phyloP scores from a whole-genome alignment of 768 basidiomycete genomes.

The Pholiota molesta region DNA sequence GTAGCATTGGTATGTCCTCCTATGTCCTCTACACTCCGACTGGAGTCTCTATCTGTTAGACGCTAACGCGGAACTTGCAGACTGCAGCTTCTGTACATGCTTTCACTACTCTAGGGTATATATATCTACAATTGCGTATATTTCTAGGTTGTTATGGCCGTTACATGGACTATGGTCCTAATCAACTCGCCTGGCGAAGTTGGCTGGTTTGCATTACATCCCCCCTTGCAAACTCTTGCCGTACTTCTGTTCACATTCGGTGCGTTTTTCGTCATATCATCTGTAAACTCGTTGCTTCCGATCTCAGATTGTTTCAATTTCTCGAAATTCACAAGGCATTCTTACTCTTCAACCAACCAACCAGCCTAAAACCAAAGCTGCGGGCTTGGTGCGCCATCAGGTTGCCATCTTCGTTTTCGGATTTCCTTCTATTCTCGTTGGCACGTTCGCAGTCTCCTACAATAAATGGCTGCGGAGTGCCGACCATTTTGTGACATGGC shows the following conservation, averaged over 20 bases:
- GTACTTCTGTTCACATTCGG: conserved; percentile 65
- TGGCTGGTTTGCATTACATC: conserved; percentile 73
- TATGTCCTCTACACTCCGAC: conserved; percentile 18
- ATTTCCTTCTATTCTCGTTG: conserved; percentile 59
- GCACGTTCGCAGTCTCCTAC: conserved; percentile 61
- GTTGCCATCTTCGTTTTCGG: conserved; percentile 56
- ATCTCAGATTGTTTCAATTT: background rate
- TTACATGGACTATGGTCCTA: conserved; percentile 51
- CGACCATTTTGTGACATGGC: conserved; percentile 74
- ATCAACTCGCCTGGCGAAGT: conserved; percentile 44
- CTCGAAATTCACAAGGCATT: conserved; percentile 50
- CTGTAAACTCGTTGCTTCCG: background rate
- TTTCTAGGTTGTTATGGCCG: conserved; percentile 38
- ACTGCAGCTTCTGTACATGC: conserved; percentile 16
- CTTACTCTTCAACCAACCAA: conserved; percentile 77
- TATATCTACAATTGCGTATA: background rate
- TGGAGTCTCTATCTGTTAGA: background rate
- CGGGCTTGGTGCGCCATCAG: conserved; percentile 74
- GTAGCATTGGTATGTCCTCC: conserved; percentile 36
- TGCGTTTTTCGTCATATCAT: conserved; percentile 22
- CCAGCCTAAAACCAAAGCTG: conserved; percentile 63
- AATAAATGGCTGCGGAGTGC: conserved; percentile 58
- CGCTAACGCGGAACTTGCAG: conserved; percentile 6
- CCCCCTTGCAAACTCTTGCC: conserved; percentile 60
- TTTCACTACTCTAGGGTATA: background rate